A percentile compares a stretch with the other conserved stretches of the same genome.
Conservation (phyloP, 768 basidiomycete species). For the Epithele typhae region DNA sequence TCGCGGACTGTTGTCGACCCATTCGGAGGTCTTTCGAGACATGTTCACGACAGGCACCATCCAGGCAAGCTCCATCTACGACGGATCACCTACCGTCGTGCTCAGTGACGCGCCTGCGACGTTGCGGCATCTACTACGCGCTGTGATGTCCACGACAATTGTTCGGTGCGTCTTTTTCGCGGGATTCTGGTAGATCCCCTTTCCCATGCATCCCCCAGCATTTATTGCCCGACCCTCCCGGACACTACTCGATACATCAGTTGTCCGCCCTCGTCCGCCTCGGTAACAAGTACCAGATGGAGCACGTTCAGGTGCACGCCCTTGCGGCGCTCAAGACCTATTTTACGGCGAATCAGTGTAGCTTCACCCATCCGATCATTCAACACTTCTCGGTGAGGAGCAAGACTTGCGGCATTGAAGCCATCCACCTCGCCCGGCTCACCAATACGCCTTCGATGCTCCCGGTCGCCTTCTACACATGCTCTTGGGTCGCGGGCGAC, state of each 20-base stretch:
- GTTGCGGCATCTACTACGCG: not conserved
- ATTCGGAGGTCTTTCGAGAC: slow-evolving; percentile 12
- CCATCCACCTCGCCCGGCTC: not conserved
- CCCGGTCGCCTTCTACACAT: not conserved
- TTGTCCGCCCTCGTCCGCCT: not conserved
- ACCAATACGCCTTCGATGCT: not conserved
- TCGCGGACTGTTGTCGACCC: slow-evolving; percentile 2
- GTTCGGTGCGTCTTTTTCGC: not conserved
- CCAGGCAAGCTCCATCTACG: not conserved
- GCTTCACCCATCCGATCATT: not conserved
- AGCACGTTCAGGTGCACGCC: not conserved
- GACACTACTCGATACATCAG: too few relatives aligned
- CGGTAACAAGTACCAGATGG: not conserved
- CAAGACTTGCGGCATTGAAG: not conserved
- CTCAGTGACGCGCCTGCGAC: slow-evolving; percentile 5
- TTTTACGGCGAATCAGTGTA: not conserved
- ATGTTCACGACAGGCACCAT: slow-evolving; percentile 2
- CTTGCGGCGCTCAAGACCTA: not conserved
- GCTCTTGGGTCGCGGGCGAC: not conserved
- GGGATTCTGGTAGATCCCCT: too few relatives aligned
- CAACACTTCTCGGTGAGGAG: not conserved
- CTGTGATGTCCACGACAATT: not conserved
- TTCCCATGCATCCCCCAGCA: too few relatives aligned
- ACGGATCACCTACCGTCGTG: slow-evolving; percentile 8
- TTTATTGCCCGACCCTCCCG: too few relatives aligned